Evolutionary conservation across 2,329 filamentous ascomycete species (phyloP), one percentile per base, ranked within the genome.

Genomic region (Apiospora aurea): DNA sequence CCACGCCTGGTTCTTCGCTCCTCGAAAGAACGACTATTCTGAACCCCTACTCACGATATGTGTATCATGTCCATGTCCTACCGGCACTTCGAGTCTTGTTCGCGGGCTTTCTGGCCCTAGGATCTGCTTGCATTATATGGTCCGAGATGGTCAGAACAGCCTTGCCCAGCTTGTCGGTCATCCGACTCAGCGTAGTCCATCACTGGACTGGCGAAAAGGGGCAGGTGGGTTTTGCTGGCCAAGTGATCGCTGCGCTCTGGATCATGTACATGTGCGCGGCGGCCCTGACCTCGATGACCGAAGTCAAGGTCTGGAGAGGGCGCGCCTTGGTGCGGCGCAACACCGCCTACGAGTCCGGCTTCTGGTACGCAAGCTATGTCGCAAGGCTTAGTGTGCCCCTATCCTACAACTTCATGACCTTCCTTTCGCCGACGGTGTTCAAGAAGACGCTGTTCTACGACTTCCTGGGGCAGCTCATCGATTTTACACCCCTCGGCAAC

Each of bases 291-390:
- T 95, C 95, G 10, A 92, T 99, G 78, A 94, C 92, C 18, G 94
- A 97, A 79, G 94, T 97, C 77, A 97, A 96, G 79, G 95, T 98
- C n/a, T 99, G 96, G 96, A 93, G 96, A 71, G 96, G 97, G 68
- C 91, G 96, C 46, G 96, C 96, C 0, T 87, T 99, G 7, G 96
- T 98, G 67, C 91, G 90, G 72, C 91, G 96, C 72, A 96, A 97
- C 79, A 99, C 96, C 0, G 96, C 97, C 72, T 91, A 94, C 73
- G 96, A 98, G 80, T 94, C 92, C 69, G 96, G 96, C 0, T 97
- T 96, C 76, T 99, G 97, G 95, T 99, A 98, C 80, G 93, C 94
- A 1, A 91, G 94, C 72, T 94, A 98, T 80, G 93, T 98, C 14
- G 96, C 96, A 69, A 94, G 95, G 78, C 90, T 99, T 61, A 97